Conservation (phyloP, 2,329 filamentous ascomycete genomes). For the Phyllosticta paracitricarpa region DNA sequence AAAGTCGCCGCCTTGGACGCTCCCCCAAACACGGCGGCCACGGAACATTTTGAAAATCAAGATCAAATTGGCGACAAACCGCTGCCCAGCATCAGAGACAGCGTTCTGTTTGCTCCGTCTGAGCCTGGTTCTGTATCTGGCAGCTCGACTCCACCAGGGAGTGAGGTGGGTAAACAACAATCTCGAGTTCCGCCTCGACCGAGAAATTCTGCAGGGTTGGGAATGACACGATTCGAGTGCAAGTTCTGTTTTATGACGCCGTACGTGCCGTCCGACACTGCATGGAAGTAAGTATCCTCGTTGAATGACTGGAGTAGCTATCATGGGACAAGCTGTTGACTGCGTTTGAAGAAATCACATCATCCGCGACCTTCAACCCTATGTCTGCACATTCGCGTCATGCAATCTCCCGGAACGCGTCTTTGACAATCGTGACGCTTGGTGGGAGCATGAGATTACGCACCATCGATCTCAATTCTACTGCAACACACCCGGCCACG, state of each 20-base stretch:
- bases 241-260: not conserved
- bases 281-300: conserved; percentile 2
- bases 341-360: conserved; percentile 8
- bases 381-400: conserved; percentile 11
- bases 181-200: not conserved
- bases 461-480: conserved; percentile 8
- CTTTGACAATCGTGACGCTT: conserved; percentile 10
- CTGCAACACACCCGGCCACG: conserved; percentile 11
- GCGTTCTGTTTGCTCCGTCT: not conserved
- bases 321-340: not conserved
- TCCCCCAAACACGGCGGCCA: not conserved
- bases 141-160: not conserved
- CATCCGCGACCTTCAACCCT: conserved; percentile 10
- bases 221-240: not conserved
- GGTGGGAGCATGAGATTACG: conserved; percentile 11
- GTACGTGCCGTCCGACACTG: not conserved
- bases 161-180: not conserved
- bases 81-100: not conserved
- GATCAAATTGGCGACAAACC: not conserved
- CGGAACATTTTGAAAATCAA: not conserved
- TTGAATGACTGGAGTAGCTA: not conserved
- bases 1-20: not conserved
- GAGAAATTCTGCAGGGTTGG: not conserved
- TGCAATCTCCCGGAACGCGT: conserved; percentile 8
- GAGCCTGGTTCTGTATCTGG: not conserved